These are phyloP conservation scores for Vigna trinervia DNA, from an alignment of 306 rosid species.

Conservation along the genomic window DNA sequence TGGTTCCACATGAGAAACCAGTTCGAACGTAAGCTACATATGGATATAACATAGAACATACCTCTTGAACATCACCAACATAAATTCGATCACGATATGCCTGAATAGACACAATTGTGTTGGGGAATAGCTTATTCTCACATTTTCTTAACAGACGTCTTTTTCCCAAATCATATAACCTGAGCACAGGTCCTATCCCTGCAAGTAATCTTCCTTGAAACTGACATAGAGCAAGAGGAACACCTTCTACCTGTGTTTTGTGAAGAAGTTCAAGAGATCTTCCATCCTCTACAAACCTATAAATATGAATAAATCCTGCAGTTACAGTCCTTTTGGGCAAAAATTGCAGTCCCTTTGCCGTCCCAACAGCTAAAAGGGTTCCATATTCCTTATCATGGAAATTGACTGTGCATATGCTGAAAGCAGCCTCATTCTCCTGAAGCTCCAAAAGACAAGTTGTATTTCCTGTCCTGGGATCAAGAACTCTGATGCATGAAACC, in stretches of 20 bases:
- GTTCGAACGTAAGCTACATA: neutral
- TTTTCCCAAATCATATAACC: conserved; percentile 96
- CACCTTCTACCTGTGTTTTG: conserved; percentile 96
- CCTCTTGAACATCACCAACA: conserved; percentile 98
- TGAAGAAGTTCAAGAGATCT: conserved; percentile 91
- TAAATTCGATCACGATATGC: conserved; percentile 91
- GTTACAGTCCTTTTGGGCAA: conserved; percentile 70
- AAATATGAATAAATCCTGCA: conserved; percentile 90
- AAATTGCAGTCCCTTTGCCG: conserved; percentile 93
- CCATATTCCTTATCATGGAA: conserved; percentile 97
- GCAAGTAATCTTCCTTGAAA: conserved; percentile 98
- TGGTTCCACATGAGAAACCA: too few relatives aligned
- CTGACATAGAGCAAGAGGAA: conserved; percentile 90
- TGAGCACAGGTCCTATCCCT: conserved; percentile 87
- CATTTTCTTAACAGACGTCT: conserved; percentile 84
- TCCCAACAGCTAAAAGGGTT: conserved; percentile 94
- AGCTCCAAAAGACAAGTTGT: conserved; percentile 96
- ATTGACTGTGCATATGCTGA: conserved; percentile 90
- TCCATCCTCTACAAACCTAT: conserved; percentile 93
- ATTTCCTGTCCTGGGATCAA: conserved; percentile 81
- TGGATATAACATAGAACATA: conserved; percentile 44
- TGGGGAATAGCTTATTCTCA: conserved; percentile 95
- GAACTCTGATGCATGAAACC: conserved; percentile 98
- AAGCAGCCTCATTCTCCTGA: conserved; percentile 96
- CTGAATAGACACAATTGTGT: conserved; percentile 78